Base-by-base conservation (phyloP, 257 asterid species). In the Paraleonurus japonicus region DNA sequence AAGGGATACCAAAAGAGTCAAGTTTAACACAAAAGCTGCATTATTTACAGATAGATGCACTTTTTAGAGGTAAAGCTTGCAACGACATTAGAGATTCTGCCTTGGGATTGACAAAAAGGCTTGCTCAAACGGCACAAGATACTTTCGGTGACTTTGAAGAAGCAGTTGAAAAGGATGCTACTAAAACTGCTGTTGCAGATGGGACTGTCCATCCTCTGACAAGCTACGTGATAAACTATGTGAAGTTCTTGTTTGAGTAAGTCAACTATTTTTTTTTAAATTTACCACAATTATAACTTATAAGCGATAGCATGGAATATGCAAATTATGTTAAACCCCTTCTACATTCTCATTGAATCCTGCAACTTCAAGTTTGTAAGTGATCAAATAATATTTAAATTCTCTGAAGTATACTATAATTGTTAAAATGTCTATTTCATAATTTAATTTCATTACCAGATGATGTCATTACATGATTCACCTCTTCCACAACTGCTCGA, bases 161-260 rank as follows among this genome's bases (percentile, higher is more conserved):
- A 84, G 99, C 99, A 76, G 98, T 92, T 70, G 99, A 92, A 78
- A 95, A 95, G 79, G 99, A 95, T 87, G 98, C 99, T 17, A 95
- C 99, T 33, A 95, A 92, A 92, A 92, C 97, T 80, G 93, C 97
- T 7, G 97, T 95, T 47, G 85, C 96, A 70, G 99, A 95, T 86
- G 99, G 99, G 78, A 92, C 98, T 62, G 99, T 95, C 67, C 98
- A 92, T 82, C 98, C 99, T 50, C 79, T 95, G 85, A 95, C 99
- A 61, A 95, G 99, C 89, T 95, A 92, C 78, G 99, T 95, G 79
- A 95, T 95, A 75, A 92, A 92, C 85, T 95, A 95, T 67, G 99
- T 95, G 81, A 95, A 95, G 75, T 95, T 95, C 85, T 82, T 95
- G 77, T 92, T 95, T 75, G 99, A 95, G 98, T 95, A 89, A 86